Evolutionary conservation across 108 stramenopile genomes (phyloP).

Genomic region (Mediolabrus comicus): DNA sequence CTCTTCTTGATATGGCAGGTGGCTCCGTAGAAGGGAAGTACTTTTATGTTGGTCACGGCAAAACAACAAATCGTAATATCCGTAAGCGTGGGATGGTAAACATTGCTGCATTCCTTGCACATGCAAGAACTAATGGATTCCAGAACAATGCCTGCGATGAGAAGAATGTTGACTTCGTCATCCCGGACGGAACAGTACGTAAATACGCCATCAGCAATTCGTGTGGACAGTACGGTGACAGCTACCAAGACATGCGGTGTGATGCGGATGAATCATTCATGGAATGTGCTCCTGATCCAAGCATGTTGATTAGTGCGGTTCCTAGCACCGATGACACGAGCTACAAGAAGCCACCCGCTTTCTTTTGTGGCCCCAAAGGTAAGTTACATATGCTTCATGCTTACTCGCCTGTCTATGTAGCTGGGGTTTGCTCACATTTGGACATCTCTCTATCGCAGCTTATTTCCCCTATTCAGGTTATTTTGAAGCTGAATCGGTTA

Average conservation of each 20-base stretch:
- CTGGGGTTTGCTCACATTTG: background rate
- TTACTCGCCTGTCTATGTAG: background rate
- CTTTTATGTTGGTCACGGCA: conserved; percentile 38
- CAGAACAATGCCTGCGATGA: conserved; percentile 37
- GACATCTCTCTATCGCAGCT: background rate
- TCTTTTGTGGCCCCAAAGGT: conserved; percentile 36
- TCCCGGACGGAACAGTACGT: background rate
- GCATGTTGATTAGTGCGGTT: conserved; percentile 37
- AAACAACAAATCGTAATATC: conserved; percentile 10
- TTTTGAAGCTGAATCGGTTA: conserved; percentile 6
- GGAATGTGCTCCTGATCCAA: conserved; percentile 36
- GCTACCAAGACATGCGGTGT: conserved; percentile 41
- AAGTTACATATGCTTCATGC: background rate
- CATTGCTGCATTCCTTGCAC: conserved; percentile 36
- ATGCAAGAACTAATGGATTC: conserved; percentile 34
- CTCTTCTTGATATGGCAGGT: conserved; percentile 17
- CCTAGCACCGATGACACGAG: conserved; percentile 2
- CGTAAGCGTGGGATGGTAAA: conserved; percentile 34
- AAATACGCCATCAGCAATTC: conserved; percentile 9
- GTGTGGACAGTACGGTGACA: conserved; percentile 9
- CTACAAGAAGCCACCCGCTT: conserved; percentile 24
- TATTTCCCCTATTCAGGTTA: conserved; percentile 24
- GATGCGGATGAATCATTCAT: conserved; percentile 20
- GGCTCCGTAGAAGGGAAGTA: conserved; percentile 16
- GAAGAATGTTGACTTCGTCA: conserved; percentile 21